A percentile compares a stretch with the other conserved stretches of the same genome.
Conservation (phyloP, 2,329 filamentous ascomycete genomes). For the Ciborinia camelliae region DNA sequence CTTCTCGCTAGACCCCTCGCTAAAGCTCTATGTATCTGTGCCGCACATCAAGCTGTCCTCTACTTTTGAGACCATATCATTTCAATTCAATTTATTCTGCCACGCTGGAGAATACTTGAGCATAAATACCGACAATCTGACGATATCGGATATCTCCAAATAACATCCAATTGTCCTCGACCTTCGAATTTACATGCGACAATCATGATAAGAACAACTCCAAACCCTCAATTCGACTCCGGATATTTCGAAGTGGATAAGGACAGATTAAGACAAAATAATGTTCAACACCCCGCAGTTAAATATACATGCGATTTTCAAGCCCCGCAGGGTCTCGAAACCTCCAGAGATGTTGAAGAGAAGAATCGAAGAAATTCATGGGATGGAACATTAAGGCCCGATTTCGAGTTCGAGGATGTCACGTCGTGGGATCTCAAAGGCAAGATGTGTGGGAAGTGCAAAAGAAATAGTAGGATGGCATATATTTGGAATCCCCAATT, state of each 20-base stretch:
- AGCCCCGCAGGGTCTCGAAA: not conserved
- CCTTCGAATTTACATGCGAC: too few species aligned
- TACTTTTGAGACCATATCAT: not conserved
- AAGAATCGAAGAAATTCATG: not conserved
- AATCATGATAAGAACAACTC: not conserved
- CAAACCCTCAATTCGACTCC: not conserved
- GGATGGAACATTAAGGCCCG: not conserved
- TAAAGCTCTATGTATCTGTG: not conserved
- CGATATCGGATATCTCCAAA: too few species aligned
- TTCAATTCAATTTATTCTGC: too few species aligned
- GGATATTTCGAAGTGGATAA: not conserved
- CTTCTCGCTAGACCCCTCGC: not conserved
- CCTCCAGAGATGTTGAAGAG: not conserved
- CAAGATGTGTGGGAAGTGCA: not conserved
- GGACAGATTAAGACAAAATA: not conserved
- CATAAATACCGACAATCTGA: too few species aligned
- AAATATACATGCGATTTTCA: too few species aligned
- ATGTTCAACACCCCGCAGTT: not conserved
- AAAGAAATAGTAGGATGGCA: not conserved
- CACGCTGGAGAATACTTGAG: not conserved
- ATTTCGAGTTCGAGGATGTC: not conserved
- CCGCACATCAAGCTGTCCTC: not conserved
- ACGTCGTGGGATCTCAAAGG: not conserved
- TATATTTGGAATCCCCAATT: not conserved
- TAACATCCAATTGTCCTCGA: too few species aligned